phyloP scores from a whole-genome alignment of 2,329 filamentous ascomycete genomes.

The Talaromyces amestolkiae region DNA sequence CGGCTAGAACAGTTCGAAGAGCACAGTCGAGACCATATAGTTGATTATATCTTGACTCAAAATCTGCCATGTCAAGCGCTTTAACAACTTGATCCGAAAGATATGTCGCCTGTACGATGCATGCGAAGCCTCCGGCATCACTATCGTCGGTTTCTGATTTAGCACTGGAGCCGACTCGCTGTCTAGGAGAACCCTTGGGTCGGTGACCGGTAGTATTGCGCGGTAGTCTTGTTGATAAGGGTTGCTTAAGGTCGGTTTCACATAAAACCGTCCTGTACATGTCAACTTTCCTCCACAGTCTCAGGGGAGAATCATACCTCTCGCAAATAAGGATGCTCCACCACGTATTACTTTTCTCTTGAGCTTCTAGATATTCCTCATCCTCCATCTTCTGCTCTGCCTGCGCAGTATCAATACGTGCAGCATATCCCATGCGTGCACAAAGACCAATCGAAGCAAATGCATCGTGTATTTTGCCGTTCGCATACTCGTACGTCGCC shows the following conservation, averaged over 20 bases:
- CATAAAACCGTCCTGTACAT: neutral
- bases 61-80: slow-evolving; percentile 14
- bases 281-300: neutral
- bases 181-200: neutral
- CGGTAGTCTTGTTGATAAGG: slow-evolving; percentile 2
- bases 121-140: slow-evolving; percentile 23
- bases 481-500: slow-evolving; percentile 31
- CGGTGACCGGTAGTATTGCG: neutral
- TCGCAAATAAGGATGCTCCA: slow-evolving; percentile 32
- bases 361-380: slow-evolving; percentile 2
- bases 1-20: slow-evolving; percentile 17
- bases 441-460: slow-evolving; percentile 27
- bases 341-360: slow-evolving; percentile 32
- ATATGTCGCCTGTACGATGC: slow-evolving; percentile 25
- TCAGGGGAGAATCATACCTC: slow-evolving; percentile 22
- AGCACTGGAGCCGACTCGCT: neutral
- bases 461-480: slow-evolving; percentile 23
- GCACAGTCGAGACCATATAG: slow-evolving; percentile 20
- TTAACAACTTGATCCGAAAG: slow-evolving; percentile 26
- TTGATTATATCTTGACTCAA: slow-evolving; percentile 19
- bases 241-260: slow-evolving; percentile 4
- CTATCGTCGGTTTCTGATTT: neutral
- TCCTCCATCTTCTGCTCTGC: neutral
- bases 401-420: slow-evolving; percentile 21
- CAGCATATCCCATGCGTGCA: slow-evolving; percentile 29